Conservation (phyloP, 177 flowering plant genomes). For the Vitis hybrid region DNA sequence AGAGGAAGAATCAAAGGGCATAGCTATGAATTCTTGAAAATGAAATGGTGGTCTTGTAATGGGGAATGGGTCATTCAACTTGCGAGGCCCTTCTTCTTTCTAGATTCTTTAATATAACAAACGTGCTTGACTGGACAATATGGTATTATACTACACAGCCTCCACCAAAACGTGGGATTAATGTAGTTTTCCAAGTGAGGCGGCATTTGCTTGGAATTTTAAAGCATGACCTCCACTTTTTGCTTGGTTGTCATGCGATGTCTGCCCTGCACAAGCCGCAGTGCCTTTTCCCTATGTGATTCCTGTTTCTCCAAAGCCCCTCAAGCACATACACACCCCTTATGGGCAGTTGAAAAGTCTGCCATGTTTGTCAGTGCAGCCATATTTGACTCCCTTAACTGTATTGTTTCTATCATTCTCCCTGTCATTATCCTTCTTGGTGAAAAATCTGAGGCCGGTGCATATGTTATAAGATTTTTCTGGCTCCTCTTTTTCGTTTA, state of each 20-base stretch:
- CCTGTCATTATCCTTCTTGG: no score
- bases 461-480: no score
- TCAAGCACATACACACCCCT: background rate
- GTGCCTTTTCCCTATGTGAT: slow-evolving; percentile 22
- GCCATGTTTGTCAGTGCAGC: slow-evolving; percentile 24
- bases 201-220: slow-evolving; percentile 17
- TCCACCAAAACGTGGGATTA: slow-evolving; percentile 16
- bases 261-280: slow-evolving; percentile 9
- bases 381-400: slow-evolving; percentile 24
- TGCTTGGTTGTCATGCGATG: background rate
- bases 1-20: background rate
- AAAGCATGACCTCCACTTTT: no score
- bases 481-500: no score
- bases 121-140: slow-evolving; percentile 39
- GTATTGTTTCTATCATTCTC: slow-evolving; percentile 7
- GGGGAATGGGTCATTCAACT: slow-evolving; percentile 16
- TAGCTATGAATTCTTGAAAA: slow-evolving; percentile 9
- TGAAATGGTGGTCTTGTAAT: slow-evolving; percentile 9
- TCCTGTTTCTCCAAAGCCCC: slow-evolving; percentile 23
- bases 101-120: slow-evolving; percentile 10
- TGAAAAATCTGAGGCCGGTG: no score
- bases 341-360: slow-evolving; percentile 2
- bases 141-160: background rate
- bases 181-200: slow-evolving; percentile 12
- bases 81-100: background rate